A percentile compares a stretch with the other conserved stretches of the same genome.
phyloP scores from a whole-genome alignment of 139 green algal genomes.

The Chlamydomonas sphaeroides region DNA sequence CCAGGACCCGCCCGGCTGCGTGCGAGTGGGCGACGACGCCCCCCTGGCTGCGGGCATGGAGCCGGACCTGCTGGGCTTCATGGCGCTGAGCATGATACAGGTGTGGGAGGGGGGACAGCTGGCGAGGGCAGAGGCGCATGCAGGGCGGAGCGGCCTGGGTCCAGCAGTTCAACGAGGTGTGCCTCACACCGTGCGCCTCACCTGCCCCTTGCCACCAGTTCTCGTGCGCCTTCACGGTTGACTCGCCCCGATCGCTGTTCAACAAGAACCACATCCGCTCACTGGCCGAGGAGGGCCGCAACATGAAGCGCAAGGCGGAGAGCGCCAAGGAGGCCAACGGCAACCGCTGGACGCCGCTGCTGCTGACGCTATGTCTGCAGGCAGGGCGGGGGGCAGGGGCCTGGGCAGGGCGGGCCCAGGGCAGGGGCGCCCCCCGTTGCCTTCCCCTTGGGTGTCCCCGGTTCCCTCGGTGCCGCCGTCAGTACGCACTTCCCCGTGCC shows the following conservation, averaged over 20 bases:
- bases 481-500: no score
- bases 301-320: slow-evolving; percentile 6
- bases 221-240: slow-evolving; percentile 3
- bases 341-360: slow-evolving; percentile 21
- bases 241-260: slow-evolving; percentile 4
- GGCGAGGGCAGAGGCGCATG: no score
- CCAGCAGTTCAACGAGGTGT: no score
- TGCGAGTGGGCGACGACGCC: slow-evolving; percentile 22
- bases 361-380: slow-evolving; percentile 33
- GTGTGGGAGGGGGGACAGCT: not conserved
- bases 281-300: slow-evolving; percentile 6
- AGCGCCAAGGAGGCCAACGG: slow-evolving; percentile 12
- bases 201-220: slow-evolving; percentile 5
- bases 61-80: slow-evolving; percentile 29
- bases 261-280: slow-evolving; percentile 26
- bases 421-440: no score
- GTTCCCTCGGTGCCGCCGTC: no score
- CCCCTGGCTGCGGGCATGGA: slow-evolving; percentile 19
- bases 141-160: no score
- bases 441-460: no score
- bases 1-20: slow-evolving; percentile 4
- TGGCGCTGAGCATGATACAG: slow-evolving; percentile 41
- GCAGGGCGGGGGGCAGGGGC: not conserved
- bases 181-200: no score
- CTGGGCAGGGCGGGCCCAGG: no score